phyloP scores from a whole-genome alignment of 2,329 filamentous ascomycete genomes.

The Colletotrichum brevisporum region DNA sequence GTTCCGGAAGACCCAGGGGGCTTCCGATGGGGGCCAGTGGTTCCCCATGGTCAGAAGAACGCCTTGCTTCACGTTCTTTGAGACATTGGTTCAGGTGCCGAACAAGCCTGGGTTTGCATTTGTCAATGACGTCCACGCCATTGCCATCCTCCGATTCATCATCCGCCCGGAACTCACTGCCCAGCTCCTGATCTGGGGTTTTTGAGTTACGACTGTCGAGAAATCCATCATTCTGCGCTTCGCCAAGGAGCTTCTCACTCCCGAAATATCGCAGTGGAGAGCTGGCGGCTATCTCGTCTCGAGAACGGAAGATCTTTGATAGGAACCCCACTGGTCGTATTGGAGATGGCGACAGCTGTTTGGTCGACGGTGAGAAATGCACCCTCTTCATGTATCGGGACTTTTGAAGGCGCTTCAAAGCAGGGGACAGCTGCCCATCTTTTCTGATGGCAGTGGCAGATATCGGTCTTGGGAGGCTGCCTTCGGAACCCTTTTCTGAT shows the following conservation, averaged over 20 bases:
- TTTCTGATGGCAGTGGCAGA: not conserved
- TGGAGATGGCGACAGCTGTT: slow-evolving; percentile 3
- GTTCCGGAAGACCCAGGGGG: slow-evolving; percentile 19
- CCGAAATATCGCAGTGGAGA: slow-evolving; percentile 12
- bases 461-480: not conserved
- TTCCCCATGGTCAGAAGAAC: slow-evolving; percentile 5
- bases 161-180: slow-evolving; percentile 11
- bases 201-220: slow-evolving; percentile 5
- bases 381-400: slow-evolving; percentile 33
- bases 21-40: not conserved
- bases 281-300: not conserved
- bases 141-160: slow-evolving; percentile 21
- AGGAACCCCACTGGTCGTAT: slow-evolving; percentile 14
- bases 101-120: slow-evolving; percentile 16
- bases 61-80: slow-evolving; percentile 24
- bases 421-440: slow-evolving; percentile 20
- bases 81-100: slow-evolving; percentile 25
- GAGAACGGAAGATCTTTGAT: slow-evolving; percentile 22
- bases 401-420: slow-evolving; percentile 35
- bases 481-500: not conserved
- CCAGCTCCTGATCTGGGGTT: not conserved
- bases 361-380: slow-evolving; percentile 27
- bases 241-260: slow-evolving; percentile 9
- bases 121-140: slow-evolving; percentile 10
- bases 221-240: slow-evolving; percentile 21